These are phyloP conservation scores for Penicillium psychrosexuale DNA, from an alignment of 2,329 filamentous ascomycete genomes.

Conservation along the genomic window DNA sequence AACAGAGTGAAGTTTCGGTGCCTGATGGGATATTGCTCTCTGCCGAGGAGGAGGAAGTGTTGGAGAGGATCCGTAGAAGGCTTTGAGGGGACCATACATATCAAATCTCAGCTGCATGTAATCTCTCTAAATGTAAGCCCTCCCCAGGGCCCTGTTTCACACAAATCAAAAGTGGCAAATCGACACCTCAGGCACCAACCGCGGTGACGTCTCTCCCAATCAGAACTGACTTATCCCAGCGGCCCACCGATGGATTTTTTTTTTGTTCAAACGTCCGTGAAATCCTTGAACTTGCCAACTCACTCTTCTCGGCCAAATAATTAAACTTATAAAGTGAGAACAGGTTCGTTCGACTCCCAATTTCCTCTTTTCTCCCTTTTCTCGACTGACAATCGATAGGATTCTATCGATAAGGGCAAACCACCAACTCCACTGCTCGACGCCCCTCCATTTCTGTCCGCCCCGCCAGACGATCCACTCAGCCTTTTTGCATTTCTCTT, in stretches of 20 bases:
- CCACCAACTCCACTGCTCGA: slow-evolving; percentile 20
- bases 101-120: background rate
- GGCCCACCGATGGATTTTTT: slow-evolving; percentile 15
- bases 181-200: slow-evolving; percentile 1
- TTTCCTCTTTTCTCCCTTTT: background rate
- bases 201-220: slow-evolving; percentile 14
- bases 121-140: background rate
- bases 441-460: slow-evolving; percentile 29
- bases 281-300: background rate
- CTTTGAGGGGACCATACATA: slow-evolving; percentile 19
- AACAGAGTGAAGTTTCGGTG: slow-evolving; percentile 29
- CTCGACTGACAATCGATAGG: slow-evolving; percentile 13
- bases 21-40: slow-evolving; percentile 36
- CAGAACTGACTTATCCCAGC: background rate
- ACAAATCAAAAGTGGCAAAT: slow-evolving; percentile 6
- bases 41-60: slow-evolving; percentile 30
- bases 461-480: slow-evolving; percentile 35
- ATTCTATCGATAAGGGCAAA: slow-evolving; percentile 44
- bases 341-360: background rate
- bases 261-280: background rate
- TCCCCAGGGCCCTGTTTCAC: background rate
- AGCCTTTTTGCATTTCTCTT: slow-evolving; percentile 34
- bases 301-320: background rate
- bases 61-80: slow-evolving; percentile 35
- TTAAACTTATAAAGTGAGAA: background rate